phyloP scores from a whole-genome alignment of 768 basidiomycete genomes.

The Russula vinacea region DNA sequence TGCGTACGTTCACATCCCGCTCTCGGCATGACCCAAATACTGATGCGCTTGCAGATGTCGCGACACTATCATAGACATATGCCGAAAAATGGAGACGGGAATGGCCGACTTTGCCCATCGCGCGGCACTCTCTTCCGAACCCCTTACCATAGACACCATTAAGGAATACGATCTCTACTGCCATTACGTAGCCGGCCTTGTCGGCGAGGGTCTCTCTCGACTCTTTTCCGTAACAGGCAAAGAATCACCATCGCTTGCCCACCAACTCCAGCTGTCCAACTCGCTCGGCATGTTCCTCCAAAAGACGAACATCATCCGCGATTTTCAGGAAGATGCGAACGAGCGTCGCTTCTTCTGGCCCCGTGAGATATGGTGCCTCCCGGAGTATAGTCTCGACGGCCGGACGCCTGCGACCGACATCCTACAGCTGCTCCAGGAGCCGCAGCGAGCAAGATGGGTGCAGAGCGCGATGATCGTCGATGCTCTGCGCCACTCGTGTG shows the following conservation, averaged over 20 bases:
- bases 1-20: slow-evolving; percentile 44
- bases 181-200: slow-evolving; percentile 96
- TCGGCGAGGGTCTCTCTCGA: slow-evolving; percentile 91
- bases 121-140: slow-evolving; percentile 60
- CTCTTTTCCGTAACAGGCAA: slow-evolving; percentile 84
- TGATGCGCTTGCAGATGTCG: slow-evolving; percentile 50
- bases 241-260: slow-evolving; percentile 67
- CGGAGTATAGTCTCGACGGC: slow-evolving; percentile 47
- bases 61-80: slow-evolving; percentile 77
- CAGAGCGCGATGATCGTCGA: slow-evolving; percentile 89
- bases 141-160: slow-evolving; percentile 68
- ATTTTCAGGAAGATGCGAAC: slow-evolving; percentile 88
- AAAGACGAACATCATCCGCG: slow-evolving; percentile 97
- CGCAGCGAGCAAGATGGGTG: slow-evolving; percentile 70
- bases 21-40: background rate
- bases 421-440: slow-evolving; percentile 58
- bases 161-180: slow-evolving; percentile 96
- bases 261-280: slow-evolving; percentile 85
- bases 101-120: slow-evolving; percentile 96
- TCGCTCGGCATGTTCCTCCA: slow-evolving; percentile 95
- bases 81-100: slow-evolving; percentile 82
- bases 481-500: slow-evolving; percentile 77
- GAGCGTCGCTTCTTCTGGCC: slow-evolving; percentile 92
- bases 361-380: slow-evolving; percentile 75
- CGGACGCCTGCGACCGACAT: slow-evolving; percentile 55